These are phyloP conservation scores for Sutorius eximius DNA, from an alignment of 1,284 basidiomycete species.

Conservation along the genomic window DNA sequence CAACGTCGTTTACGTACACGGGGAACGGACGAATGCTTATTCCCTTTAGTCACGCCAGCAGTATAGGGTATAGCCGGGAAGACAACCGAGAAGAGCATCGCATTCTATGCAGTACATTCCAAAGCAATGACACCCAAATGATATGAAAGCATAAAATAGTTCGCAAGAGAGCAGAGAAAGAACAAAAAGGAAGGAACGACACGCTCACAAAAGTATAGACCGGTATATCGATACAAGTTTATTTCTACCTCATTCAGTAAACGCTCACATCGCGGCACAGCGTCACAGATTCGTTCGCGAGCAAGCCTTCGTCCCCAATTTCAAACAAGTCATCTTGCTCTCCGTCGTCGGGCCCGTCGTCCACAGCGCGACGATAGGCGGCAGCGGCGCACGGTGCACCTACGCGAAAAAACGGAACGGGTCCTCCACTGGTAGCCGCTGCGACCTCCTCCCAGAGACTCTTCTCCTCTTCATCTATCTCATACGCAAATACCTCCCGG, in stretches of 20 bases:
- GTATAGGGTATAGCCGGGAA: too few relatives aligned
- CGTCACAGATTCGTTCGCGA: constrained; percentile 16
- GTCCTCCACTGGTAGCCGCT: constrained; percentile 19
- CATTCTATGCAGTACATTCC: constrained; percentile 16
- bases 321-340: constrained; percentile 13
- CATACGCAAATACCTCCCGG: constrained; percentile 21
- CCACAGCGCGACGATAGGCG: constrained; percentile 8
- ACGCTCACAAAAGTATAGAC: not conserved
- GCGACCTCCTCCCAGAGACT: constrained; percentile 32
- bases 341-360: constrained; percentile 4
- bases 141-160: constrained; percentile 28
- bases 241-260: constrained; percentile 13
- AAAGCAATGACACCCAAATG: constrained; percentile 4
- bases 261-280: constrained; percentile 27
- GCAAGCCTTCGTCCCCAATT: constrained; percentile 16
- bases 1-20: too few relatives aligned
- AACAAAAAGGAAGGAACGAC: not conserved
- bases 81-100: not conserved
- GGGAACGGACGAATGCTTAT: too few relatives aligned
- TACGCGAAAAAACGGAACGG: constrained; percentile 14
- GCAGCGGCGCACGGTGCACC: constrained; percentile 10
- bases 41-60: too few relatives aligned
- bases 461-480: constrained; percentile 30
- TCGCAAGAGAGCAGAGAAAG: not conserved
- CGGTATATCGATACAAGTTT: constrained; percentile 8